Evolutionary conservation across 129 eudicot genomes (phyloP), one percentile per base, ranked within the genome.

Genomic region (sunflower (Helianthus annuus)): DNA sequence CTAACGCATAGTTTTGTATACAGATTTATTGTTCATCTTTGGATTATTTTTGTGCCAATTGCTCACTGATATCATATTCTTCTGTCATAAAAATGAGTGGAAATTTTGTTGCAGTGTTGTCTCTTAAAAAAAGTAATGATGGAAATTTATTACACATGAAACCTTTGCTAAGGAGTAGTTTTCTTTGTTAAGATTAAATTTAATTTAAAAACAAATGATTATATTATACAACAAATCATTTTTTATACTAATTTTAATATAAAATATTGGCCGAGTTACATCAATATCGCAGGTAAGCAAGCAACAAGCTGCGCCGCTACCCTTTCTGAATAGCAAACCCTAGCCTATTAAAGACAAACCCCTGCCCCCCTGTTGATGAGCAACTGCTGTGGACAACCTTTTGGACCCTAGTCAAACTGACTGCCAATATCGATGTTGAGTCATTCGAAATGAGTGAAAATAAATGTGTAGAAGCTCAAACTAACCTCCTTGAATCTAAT

Each of bases 401-500:
- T n/a, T n/a, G n/a, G n/a, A n/a, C n/a, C n/a, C n/a, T n/a, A n/a
- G n/a, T n/a, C n/a, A n/a, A n/a, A n/a, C 4, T 73, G 12, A 13
- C 44, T 29, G 48, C 10, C 1, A 11, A 66, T 12, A 45, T 9
- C 10, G 15, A 16, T 19, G 55, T 17, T 56, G 4, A 39, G 7
- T 71, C 22, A 57, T 10, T 32, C 34, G 59, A 73, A 51, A 74
- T 38, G 11, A 13, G 55, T 44, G 55, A 10, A 42, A 71, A 22
- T 4, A 10, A 12, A 56, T n/a, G 68, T 0, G 66, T 5, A 57
- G 55, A 40, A 38, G 60, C 64, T 44, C 22, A 70, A 15, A 19
- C 46, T 70, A 51, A 85, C 90, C 86, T 85, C 90, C 79, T 85
- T 82, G 74, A 85, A 85, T 66, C 87, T 85, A 70, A 85, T 80